Evolutionary conservation across 306 rosid genomes (phyloP).

Genomic region (Pterocarpus santalinus): DNA sequence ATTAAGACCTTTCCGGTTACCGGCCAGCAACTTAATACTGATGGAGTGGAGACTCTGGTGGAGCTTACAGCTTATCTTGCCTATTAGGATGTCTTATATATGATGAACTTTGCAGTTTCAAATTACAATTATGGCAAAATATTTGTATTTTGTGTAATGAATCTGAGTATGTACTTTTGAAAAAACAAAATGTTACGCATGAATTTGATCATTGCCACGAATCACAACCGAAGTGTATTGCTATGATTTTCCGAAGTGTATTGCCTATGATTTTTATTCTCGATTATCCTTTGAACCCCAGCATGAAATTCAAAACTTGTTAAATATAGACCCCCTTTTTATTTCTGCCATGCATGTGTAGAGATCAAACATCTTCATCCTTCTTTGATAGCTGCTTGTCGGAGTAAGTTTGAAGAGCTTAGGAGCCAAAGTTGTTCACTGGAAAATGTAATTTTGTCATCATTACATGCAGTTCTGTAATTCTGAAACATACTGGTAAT

Average conservation of each 20-base stretch:
- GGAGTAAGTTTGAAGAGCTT: not conserved
- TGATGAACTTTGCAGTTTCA: constrained; percentile 3
- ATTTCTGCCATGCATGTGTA: not conserved
- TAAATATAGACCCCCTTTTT: not conserved
- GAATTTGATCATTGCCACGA: not conserved
- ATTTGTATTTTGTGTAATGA: not conserved
- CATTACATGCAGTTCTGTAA: not conserved
- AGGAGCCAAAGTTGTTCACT: not conserved
- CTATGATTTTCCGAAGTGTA: not conserved
- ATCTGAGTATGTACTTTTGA: not conserved
- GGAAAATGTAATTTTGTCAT: not conserved
- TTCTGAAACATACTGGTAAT: not conserved
- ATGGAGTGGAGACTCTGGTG: constrained; percentile 72
- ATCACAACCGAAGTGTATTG: not conserved
- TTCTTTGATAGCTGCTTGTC: not conserved
- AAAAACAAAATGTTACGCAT: not conserved
- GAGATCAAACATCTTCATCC: not conserved
- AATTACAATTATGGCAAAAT: not conserved
- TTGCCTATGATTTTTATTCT: not conserved
- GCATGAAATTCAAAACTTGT: not conserved
- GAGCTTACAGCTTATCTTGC: constrained; percentile 67
- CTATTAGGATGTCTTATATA: constrained; percentile 37
- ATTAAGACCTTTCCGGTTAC: constrained; percentile 66
- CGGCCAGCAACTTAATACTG: constrained; percentile 63
- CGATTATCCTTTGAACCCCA: not conserved